phyloP scores from a whole-genome alignment of 805 yeast species.

The Saccharomycopsis sp. region DNA sequence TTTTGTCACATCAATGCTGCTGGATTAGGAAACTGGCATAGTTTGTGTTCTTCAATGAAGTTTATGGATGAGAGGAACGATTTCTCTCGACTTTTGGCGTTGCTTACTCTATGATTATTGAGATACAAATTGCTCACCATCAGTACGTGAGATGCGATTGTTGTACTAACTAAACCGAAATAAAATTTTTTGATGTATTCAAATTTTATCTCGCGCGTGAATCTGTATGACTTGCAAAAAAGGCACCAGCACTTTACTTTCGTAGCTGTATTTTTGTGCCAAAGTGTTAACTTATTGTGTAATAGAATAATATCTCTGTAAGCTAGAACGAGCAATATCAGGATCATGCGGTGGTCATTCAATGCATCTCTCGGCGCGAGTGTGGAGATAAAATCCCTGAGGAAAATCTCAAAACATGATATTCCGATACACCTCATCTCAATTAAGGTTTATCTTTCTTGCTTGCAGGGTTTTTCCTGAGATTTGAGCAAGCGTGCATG shows the following conservation, averaged over 20 bases:
- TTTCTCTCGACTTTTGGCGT: no score
- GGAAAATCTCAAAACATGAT: neutral
- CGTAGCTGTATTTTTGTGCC: no score
- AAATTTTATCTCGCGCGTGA: no score
- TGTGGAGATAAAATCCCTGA: neutral
- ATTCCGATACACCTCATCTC: neutral
- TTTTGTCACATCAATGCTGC: neutral
- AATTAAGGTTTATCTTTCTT: neutral
- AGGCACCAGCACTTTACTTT: no score
- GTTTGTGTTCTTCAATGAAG: neutral
- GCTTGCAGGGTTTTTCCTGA: neutral
- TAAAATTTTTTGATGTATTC: no score
- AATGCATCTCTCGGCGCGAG: neutral
- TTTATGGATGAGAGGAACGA: no score
- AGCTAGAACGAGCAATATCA: neutral
- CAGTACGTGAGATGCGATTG: no score
- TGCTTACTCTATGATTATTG: no score
- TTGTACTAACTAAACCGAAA: no score
- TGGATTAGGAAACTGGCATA: neutral
- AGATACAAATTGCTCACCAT: no score
- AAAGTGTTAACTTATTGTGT: neutral
- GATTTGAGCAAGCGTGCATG: no score
- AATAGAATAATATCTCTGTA: neutral
- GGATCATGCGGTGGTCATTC: neutral
- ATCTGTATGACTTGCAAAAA: no score